These are phyloP conservation scores for Aspergillus latus DNA, from an alignment of 2,329 filamentous ascomycete species.

Conservation along the genomic window DNA sequence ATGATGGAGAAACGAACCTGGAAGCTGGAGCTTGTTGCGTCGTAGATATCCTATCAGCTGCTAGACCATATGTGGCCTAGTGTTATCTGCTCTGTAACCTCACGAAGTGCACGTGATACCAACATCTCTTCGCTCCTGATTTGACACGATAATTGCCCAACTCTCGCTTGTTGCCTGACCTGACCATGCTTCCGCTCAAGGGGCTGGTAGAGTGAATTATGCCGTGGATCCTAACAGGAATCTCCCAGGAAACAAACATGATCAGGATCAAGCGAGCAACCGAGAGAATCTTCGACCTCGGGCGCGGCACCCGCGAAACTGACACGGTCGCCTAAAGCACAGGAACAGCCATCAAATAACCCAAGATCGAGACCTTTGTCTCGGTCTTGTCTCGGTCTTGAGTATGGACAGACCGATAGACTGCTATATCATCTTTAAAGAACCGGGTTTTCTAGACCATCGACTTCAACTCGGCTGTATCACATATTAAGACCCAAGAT, in stretches of 20 bases:
- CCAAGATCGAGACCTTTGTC: background rate
- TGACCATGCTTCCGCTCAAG: slow-evolving; percentile 36
- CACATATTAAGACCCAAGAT: background rate
- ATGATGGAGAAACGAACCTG: background rate
- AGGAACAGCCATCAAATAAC: slow-evolving; percentile 31
- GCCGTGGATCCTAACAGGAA: slow-evolving; percentile 41
- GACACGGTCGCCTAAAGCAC: slow-evolving; percentile 39
- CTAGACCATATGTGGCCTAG: slow-evolving; percentile 16
- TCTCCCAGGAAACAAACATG: slow-evolving; percentile 48
- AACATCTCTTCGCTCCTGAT: slow-evolving; percentile 6
- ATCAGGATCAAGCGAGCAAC: slow-evolving; percentile 42
- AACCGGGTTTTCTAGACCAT: background rate
- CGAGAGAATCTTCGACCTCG: slow-evolving; percentile 46
- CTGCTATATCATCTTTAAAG: background rate
- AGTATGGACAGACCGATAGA: background rate
- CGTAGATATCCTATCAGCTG: background rate
- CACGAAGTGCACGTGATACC: slow-evolving; percentile 5
- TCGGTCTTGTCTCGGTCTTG: background rate
- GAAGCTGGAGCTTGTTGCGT: background rate
- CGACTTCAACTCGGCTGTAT: background rate
- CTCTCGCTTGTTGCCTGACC: slow-evolving; percentile 15
- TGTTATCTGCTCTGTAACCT: background rate
- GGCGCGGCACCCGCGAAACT: slow-evolving; percentile 34
- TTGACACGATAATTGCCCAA: slow-evolving; percentile 21
- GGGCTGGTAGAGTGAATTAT: slow-evolving; percentile 45